Base-by-base conservation (phyloP, 1,284 basidiomycete species). In the Apiotrichum veenhuisii region DNA sequence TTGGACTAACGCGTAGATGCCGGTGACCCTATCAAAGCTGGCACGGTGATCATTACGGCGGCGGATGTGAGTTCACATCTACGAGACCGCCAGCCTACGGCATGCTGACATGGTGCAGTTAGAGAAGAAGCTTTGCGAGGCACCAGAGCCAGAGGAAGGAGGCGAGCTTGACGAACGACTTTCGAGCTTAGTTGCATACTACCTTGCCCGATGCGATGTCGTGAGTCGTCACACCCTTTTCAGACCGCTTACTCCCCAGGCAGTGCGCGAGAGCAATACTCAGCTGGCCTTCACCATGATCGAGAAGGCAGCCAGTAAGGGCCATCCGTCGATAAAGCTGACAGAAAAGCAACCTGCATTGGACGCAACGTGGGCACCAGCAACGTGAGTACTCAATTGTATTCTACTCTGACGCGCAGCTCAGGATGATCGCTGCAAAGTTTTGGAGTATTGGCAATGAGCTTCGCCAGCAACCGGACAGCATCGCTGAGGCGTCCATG, bases 171-270 rank as follows among this genome's bases (percentile, higher is more conserved):
- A 43, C 11, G 51, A 46, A 2, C 25, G 43, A 1, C 22, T 53
- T 7, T 14, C 27, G 2, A 51, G 54, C 1, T 37, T 60, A 11
- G 18, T 50, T 1, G 22, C 10, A 1, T 60, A 50, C 48, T 60
- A 53, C 48, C 51, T 54, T n/a, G 37, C 36, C 10, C 54, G 58
- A 0, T 54, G 41, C 26, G 54, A 60, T 18, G 22, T 38, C 7
- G 58, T 55, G 23, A 4, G 54, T 27, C 5, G 7, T 1, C 8
- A 10, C n/a, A 15, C 1, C 20, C 7, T 15, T 1, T 7, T 10
- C 18, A 23, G 25, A 2, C 14, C 18, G 5, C 34, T 22, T 2
- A 23, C 22, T 42, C 25, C 37, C 3, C n/a, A 59, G 58, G 50
- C 49, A 0, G 41, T 56, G 22, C 42, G 26, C 1, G 26, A 53